Evolutionary conservation across 2,329 filamentous ascomycete genomes (phyloP), one percentile per base, ranked within the genome.

Genomic region (Calonectria hongkongensis): DNA sequence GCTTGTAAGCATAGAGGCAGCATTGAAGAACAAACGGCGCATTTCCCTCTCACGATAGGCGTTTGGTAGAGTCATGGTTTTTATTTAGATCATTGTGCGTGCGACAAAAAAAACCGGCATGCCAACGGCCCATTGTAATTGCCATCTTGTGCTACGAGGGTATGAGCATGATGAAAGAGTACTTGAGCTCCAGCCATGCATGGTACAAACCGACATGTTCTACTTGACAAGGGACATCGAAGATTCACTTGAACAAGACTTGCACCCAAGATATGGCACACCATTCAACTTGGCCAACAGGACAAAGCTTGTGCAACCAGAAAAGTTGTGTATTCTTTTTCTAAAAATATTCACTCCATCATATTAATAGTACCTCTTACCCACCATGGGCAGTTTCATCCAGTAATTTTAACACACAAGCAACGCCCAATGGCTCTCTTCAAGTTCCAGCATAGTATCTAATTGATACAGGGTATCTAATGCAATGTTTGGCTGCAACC

Each of bases 391-490:
- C 15, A 13, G n/a, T 41, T 39, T 60, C 33, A 60, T 36, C 45
- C 25, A 21, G 7, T 27, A 41, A 25, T 60, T 41, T n/a, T 25
- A 27, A 25, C 39, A 36, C 30, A 39, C 50, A 51, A 13, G 18
- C 51, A 21, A 27, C n/a, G 39, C 54, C 39, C 33, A 41, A 7
- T 16, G n/a, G 13, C 30, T 39, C 45, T 48, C 50, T 27, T 21
- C 13, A 51, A 33, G 18, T 28, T 15, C 25, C 7, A 28, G 15
- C 25, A 43, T 51, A 71, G 67, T 45, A 7, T 54, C 54, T 67
- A 56, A 56, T 39, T 21, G 58, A 75, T 73, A 74, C 56, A 70
- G 77, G 76, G 77, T 78, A 78, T 78, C 75, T 68, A 60, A 62
- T 66, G 66, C 45, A 39, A 45, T 39, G 45, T 39, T 30, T 13